Evolutionary conservation across 805 yeast species (phyloP), one percentile per base, ranked within the genome.

Genomic region (Kazachstania bromeliacearum): DNA sequence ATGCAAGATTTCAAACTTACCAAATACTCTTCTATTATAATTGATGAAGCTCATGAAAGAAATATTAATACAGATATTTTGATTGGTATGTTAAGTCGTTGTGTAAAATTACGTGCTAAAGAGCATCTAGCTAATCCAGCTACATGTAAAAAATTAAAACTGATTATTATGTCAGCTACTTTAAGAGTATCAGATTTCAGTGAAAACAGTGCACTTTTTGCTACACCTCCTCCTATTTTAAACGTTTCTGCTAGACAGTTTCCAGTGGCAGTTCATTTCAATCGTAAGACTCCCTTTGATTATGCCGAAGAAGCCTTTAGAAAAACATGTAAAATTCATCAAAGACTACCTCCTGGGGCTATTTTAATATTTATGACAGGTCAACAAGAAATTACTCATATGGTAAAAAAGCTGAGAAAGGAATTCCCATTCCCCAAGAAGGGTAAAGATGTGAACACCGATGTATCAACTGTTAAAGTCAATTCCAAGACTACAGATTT

Each of bases 1-100:
- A 80, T 89, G 81, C 67, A 73, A 1, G 98, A 92, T 52, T 80
- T 92, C 41, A 62, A 80, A 43, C 64, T 94, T 34, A 68, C 74
- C 24, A 84, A 82, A 51, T 92, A 92, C 56, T 87, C 96, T 0
- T 79, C 83, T 0, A 70, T 92, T 31, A 71, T 94, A 19, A 84
- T 92, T 40, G 99, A 92, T 64, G 99, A 92, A 61, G 99, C 99
- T 0, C 99, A 92, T 58, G 98, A 92, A 59, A 74, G 99, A 57
- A 89, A 87, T 54, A 77, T 89, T 42, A 92, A 92, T 55, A 92
- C 99, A 0, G 99, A 92, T 61, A 89, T 92, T 33, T 66, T 92
- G 38, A 87, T 92, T 43, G 99, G 99, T 33, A 82, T 92, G 80
- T 65, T 92, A 35, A 85, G 95, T 53, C 76, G 98, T 47, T 80